phyloP scores from a whole-genome alignment of 441 rosid genomes.

The Monsonia emarginata region DNA sequence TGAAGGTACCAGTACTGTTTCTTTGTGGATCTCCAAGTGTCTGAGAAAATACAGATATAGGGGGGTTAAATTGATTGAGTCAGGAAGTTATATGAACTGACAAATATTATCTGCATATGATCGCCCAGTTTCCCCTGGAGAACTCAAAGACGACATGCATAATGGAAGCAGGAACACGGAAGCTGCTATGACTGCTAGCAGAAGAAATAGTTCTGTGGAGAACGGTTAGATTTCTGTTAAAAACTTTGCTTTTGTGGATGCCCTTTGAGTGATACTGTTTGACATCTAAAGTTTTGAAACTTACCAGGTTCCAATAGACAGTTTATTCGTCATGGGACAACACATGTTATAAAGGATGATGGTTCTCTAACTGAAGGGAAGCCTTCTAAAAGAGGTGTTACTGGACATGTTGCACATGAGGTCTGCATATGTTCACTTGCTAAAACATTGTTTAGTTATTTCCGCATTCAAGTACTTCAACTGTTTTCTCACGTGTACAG shows the following conservation, averaged over 20 bases:
- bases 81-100: not conserved
- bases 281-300: not conserved
- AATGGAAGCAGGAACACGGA: not conserved
- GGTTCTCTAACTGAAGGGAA: constrained; percentile 41
- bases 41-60: not conserved
- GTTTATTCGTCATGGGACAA: constrained; percentile 33
- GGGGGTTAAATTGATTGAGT: not conserved
- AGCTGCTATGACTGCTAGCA: not conserved
- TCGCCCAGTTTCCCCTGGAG: not conserved
- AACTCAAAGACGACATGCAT: not conserved
- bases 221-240: not conserved
- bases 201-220: not conserved
- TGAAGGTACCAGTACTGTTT: constrained; percentile 27
- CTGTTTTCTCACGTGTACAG: constrained; percentile 29
- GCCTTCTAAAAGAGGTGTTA: constrained; percentile 45
- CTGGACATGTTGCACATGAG: constrained; percentile 47
- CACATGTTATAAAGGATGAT: constrained; percentile 32
- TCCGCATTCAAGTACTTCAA: not conserved
- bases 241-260: not conserved
- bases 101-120: not conserved
- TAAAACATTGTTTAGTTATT: constrained; percentile 5
- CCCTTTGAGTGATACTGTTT: not conserved
- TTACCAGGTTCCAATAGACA: constrained; percentile 39
- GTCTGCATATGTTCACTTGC: constrained; percentile 21
- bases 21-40: not conserved